These are phyloP conservation scores for Aspergillus cavernicola DNA, from an alignment of 495 filamentous ascomycete genomes.

Conservation along the genomic window DNA sequence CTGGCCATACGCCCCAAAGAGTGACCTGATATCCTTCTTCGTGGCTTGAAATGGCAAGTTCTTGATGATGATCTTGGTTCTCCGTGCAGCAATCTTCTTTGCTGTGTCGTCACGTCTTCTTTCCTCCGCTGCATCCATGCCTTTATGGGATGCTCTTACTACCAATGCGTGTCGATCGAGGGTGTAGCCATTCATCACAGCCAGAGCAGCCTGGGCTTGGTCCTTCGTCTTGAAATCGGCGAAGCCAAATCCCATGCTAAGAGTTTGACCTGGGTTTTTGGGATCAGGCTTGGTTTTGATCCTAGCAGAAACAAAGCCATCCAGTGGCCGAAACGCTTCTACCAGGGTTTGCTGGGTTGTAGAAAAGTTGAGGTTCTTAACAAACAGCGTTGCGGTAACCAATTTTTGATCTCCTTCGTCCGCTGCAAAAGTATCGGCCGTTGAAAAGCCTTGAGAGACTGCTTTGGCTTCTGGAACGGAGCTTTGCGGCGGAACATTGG, in stretches of 20 bases:
- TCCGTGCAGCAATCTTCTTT: constrained; percentile 66
- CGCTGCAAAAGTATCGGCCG: constrained; percentile 51
- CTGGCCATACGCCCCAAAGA: constrained; percentile 87
- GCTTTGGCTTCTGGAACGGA: constrained; percentile 34
- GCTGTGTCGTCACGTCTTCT: constrained; percentile 72
- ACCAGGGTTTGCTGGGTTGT: constrained; percentile 73
- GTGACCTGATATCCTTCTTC: constrained; percentile 81
- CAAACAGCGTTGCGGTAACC: constrained; percentile 77
- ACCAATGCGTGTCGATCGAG: constrained; percentile 82
- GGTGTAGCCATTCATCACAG: constrained; percentile 79
- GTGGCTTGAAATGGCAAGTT: constrained; percentile 94
- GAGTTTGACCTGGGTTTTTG: constrained; percentile 73
- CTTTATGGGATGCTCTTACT: constrained; percentile 80
- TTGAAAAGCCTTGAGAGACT: constrained; percentile 49
- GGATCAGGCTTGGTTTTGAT: constrained; percentile 87
- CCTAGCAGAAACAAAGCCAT: constrained; percentile 78
- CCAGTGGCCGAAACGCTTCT: constrained; percentile 70
- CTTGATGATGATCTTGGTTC: constrained; percentile 95
- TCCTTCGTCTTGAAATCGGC: constrained; percentile 76
- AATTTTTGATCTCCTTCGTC: constrained; percentile 48
- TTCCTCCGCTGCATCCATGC: constrained; percentile 81
- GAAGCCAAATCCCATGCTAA: constrained; percentile 98
- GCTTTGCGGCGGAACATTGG: constrained; percentile 24
- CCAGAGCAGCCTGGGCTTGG: constrained; percentile 72
- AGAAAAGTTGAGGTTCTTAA: constrained; percentile 90